Base-by-base conservation (phyloP, 805 yeast genomes). In the Kluyveromyces nonfermentans region DNA sequence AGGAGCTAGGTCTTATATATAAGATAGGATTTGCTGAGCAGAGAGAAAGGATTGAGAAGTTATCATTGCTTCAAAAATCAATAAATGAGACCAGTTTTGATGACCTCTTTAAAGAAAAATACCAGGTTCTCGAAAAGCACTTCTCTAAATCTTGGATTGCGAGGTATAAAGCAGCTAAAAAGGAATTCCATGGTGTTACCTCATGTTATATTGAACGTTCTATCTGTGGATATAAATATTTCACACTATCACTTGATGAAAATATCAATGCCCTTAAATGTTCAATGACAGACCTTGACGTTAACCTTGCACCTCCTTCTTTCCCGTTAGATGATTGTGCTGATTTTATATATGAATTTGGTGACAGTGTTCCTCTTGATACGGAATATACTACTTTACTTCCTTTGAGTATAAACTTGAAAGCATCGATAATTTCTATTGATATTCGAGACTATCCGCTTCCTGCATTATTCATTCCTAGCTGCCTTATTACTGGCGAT, bases 21-120 rank as follows among this genome's bases (percentile, higher is more conserved):
- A 79, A 78, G 50, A 64, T 78, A 10, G 87, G 86, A 1, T 44
- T 67, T 4, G 56, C 77, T 8, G 86, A 80, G 48, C 85, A 80
- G 47, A 65, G 67, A 39, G 70, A 66, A 37, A 61, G 86, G 44
- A 33, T 74, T 25, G 59, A 69, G 51, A 65, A 76, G 63, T 25
- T 53, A 10, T 47, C 53, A 12, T 51, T 54, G 14, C 55, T 67
- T 32, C 59, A 22, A 49, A 55, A 32, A 51, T 54, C 32, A 41
- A 17, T 42, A 40, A 33, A 28, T 47, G 17, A 17, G 35, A 2
- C 22, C 17, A 18, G 16, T 21, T 9, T 22, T 32, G 18, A 37
- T 16, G 15, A 7, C 17, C 12, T 35, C 38, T 9, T 41, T 17
- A 42, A 34, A 7, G 25, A 31, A 14, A 55, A 52, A 1, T 47